Percentiles rank a stretch among this genome's conserved stretches.
Evolutionary conservation across 2,329 filamentous ascomycete genomes (phyloP).

Genomic region (Aspergillus quadricinctus): DNA sequence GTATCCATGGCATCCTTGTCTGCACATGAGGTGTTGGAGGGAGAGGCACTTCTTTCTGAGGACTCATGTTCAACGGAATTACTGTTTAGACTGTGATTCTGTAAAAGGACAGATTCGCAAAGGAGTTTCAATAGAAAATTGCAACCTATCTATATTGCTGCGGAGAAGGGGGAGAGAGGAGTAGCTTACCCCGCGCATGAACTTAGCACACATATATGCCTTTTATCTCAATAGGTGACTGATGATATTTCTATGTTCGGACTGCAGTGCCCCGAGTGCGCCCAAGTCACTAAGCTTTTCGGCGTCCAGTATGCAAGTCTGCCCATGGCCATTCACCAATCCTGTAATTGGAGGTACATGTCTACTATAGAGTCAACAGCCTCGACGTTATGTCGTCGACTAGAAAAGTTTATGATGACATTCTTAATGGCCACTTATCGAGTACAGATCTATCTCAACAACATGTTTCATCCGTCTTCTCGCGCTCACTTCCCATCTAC

Average conservation of each 20-base stretch:
- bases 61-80: not conserved
- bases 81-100: not conserved
- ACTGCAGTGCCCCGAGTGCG: not conserved
- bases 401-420: not conserved
- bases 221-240: not conserved
- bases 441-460: not conserved
- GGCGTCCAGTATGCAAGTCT: not conserved
- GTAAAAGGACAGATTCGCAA: not conserved
- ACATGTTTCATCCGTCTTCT: not conserved
- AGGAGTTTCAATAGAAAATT: not conserved
- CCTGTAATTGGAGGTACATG: not conserved
- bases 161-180: not conserved
- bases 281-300: not conserved
- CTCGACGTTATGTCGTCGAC: not conserved
- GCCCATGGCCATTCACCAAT: not conserved
- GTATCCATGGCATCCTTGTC: constrained; percentile 19
- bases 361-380: not conserved
- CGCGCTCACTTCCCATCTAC: not conserved
- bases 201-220: not conserved
- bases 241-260: not conserved
- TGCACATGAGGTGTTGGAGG: not conserved
- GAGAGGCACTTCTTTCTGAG: not conserved
- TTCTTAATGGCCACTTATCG: not conserved
- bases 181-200: not conserved
- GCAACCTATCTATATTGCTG: not conserved